Conservation (phyloP, 2,329 filamentous ascomycete species). For the Phaeosphaeriaceae sp. region DNA sequence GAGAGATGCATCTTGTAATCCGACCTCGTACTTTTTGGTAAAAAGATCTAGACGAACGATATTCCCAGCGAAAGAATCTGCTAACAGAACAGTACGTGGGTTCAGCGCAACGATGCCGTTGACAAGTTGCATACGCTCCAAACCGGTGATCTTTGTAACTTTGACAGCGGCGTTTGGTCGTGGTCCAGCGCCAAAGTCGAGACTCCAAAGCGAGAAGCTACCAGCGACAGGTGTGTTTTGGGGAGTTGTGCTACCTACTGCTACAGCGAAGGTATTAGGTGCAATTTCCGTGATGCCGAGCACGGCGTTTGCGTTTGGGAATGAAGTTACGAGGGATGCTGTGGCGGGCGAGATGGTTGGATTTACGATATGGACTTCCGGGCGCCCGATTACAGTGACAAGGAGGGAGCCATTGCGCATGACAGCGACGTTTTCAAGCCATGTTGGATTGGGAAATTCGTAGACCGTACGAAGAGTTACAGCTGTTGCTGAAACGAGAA, state of each 20-base stretch:
- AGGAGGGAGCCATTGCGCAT: constrained; percentile 48
- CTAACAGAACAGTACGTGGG: constrained; percentile 22
- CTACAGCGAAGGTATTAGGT: constrained; percentile 43
- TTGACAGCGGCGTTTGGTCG: neutral
- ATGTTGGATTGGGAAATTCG: constrained; percentile 34
- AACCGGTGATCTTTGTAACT: constrained; percentile 20
- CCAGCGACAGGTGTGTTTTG: constrained; percentile 7
- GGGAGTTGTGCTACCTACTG: constrained; percentile 21
- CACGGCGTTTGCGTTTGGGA: constrained; percentile 30
- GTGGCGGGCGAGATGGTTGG: constrained; percentile 27
- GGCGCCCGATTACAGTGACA: constrained; percentile 36
- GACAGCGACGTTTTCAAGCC: constrained; percentile 49
- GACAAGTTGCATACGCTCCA: constrained; percentile 15
- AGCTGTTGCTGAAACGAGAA: constrained; percentile 4
- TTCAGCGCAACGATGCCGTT: constrained; percentile 34
- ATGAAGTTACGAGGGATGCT: constrained; percentile 32
- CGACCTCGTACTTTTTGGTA: constrained; percentile 12
- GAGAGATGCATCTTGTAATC: constrained; percentile 20
- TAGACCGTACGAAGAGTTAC: constrained; percentile 20
- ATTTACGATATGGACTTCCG: constrained; percentile 45
- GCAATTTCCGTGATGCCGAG: constrained; percentile 48
- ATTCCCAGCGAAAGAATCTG: constrained; percentile 28
- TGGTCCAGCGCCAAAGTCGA: constrained; percentile 8
- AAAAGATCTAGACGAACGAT: constrained; percentile 18
- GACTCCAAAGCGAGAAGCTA: constrained; percentile 22